These are phyloP conservation scores for Phylloporus sp. DNA, from an alignment of 768 basidiomycete species.

Conservation along the genomic window DNA sequence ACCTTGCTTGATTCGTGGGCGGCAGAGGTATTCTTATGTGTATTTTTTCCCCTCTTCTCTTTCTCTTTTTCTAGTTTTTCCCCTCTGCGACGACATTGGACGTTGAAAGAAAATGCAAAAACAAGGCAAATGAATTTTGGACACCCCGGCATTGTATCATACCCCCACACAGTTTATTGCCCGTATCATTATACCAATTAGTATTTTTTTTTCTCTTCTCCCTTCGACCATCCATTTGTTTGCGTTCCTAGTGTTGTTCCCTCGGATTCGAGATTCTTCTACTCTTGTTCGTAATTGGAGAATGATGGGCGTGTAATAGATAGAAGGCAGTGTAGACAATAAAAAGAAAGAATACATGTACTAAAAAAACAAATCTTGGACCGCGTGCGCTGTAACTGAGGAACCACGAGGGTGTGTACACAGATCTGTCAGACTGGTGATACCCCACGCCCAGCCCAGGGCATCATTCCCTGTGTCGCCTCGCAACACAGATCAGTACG, in stretches of 20 bases:
- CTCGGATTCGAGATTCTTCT: slow-evolving; percentile 1
- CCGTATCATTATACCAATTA: slow-evolving; percentile 24
- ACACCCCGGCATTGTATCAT: slow-evolving; percentile 22
- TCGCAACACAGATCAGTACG: neutral
- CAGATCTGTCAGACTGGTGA: slow-evolving; percentile 6
- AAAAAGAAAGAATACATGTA: slow-evolving; percentile 8
- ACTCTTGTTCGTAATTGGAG: neutral
- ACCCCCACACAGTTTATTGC: slow-evolving; percentile 9
- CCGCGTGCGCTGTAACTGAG: neutral
- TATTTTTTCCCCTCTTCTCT: neutral
- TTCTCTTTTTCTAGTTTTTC: neutral
- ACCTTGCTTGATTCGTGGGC: slow-evolving; percentile 21
- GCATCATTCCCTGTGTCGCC: neutral
- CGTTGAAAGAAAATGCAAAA: slow-evolving; percentile 16
- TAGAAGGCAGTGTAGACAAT: slow-evolving; percentile 15
- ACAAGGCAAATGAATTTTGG: slow-evolving; percentile 10
- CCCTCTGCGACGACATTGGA: slow-evolving; percentile 2
- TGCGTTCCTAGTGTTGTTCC: neutral
- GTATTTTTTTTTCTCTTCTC: neutral
- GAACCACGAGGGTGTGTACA: neutral
- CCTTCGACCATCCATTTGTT: neutral
- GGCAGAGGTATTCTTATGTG: slow-evolving; percentile 26
- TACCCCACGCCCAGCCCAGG: neutral
- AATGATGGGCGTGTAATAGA: slow-evolving; percentile 15
- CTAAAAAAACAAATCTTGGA: neutral